phyloP scores from a whole-genome alignment of 2,329 filamentous ascomycete species.

The Aspergillus cejpii region DNA sequence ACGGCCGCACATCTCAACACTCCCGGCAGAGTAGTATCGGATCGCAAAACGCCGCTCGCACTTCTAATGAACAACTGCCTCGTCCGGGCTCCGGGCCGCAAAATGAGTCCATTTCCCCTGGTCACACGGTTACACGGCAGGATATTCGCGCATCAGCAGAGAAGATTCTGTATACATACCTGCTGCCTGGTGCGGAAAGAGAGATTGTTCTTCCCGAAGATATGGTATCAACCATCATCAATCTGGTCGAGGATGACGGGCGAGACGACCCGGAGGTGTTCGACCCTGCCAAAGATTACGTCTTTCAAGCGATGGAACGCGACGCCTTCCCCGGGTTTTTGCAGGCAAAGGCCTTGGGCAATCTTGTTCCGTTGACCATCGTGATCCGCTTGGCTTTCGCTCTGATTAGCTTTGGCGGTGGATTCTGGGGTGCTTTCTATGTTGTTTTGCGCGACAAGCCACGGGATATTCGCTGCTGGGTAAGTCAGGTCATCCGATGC shows the following conservation, averaged over 20 bases:
- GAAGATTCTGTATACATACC: slow-evolving; percentile 97
- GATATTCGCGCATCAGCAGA: slow-evolving; percentile 92
- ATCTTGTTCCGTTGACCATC: slow-evolving; percentile 85
- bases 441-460: slow-evolving; percentile 83
- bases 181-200: slow-evolving; percentile 89
- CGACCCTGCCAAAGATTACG: slow-evolving; percentile 95
- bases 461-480: slow-evolving; percentile 72
- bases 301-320: slow-evolving; percentile 98
- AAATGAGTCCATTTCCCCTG: slow-evolving; percentile 73
- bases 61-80: slow-evolving; percentile 44
- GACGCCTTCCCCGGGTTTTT: slow-evolving; percentile 98
- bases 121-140: slow-evolving; percentile 74
- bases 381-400: slow-evolving; percentile 80
- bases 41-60: slow-evolving; percentile 42
- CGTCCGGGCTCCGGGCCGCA: slow-evolving; percentile 56
- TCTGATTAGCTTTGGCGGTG: slow-evolving; percentile 78
- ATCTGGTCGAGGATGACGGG: slow-evolving; percentile 80
- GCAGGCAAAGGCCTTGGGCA: slow-evolving; percentile 88
- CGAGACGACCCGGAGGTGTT: slow-evolving; percentile 97
- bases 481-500: slow-evolving; percentile 45
- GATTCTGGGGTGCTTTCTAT: slow-evolving; percentile 88
- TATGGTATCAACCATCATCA: slow-evolving; percentile 79
- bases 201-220: slow-evolving; percentile 88
- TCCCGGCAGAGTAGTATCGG: slow-evolving; percentile 50
- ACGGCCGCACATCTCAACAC: slow-evolving; percentile 42